phyloP scores from a whole-genome alignment of 805 yeast species.

The Ogataea dorogensis region DNA sequence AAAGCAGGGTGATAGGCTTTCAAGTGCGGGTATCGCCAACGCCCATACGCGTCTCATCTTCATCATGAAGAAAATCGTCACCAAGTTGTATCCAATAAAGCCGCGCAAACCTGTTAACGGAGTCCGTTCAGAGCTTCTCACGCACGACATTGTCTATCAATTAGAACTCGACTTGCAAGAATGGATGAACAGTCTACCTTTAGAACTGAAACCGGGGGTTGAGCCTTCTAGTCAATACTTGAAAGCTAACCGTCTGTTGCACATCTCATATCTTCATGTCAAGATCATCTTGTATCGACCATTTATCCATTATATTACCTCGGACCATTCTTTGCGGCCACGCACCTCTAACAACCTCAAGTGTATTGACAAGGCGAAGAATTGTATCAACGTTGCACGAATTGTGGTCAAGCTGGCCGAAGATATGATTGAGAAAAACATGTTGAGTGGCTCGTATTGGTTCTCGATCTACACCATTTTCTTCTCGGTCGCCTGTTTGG shows the following conservation, averaged over 20 bases:
- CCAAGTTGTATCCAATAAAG: slow-evolving; percentile 72
- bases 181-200: slow-evolving; percentile 73
- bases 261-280: slow-evolving; percentile 70
- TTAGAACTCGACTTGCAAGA: slow-evolving; percentile 66
- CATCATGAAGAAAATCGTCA: slow-evolving; percentile 68
- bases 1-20: slow-evolving; percentile 49
- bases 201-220: slow-evolving; percentile 66
- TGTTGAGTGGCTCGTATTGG: slow-evolving; percentile 87
- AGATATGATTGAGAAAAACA: slow-evolving; percentile 69
- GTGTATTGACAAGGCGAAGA: slow-evolving; percentile 71
- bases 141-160: slow-evolving; percentile 47
- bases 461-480: slow-evolving; percentile 86
- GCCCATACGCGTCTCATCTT: slow-evolving; percentile 76
- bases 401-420: slow-evolving; percentile 78
- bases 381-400: slow-evolving; percentile 81
- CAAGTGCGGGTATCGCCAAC: slow-evolving; percentile 79
- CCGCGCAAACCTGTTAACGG: slow-evolving; percentile 31
- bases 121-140: slow-evolving; percentile 33
- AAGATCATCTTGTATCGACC: slow-evolving; percentile 83
- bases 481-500: slow-evolving; percentile 83
- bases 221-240: slow-evolving; percentile 65
- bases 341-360: slow-evolving; percentile 46
- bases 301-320: slow-evolving; percentile 77
- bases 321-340: slow-evolving; percentile 38
- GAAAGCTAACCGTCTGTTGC: slow-evolving; percentile 72